A percentile compares a stretch with the other conserved stretches of the same genome.
phyloP scores from a whole-genome alignment of 371 early-diverging fungal species.

The Rhizopus delemar region DNA sequence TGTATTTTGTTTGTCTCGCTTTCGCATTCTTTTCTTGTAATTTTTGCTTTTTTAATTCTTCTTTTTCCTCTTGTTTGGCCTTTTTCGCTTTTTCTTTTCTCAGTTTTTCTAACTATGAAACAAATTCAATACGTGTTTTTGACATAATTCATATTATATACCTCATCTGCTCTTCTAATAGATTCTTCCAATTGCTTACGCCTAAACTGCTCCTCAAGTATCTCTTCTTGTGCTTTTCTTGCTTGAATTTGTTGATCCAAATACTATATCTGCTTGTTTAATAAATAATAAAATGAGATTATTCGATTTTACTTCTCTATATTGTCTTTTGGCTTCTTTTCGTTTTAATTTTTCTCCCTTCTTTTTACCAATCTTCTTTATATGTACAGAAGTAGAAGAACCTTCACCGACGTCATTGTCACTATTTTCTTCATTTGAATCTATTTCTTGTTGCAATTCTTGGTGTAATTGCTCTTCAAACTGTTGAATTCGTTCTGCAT shows the following conservation, averaged over 20 bases:
- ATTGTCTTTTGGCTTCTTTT: constrained; percentile 60
- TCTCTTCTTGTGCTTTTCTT: constrained; percentile 38
- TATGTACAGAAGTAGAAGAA: constrained; percentile 40
- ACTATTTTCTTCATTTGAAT: constrained; percentile 11
- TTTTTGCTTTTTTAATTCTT: constrained; percentile 27
- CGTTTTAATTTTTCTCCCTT: constrained; percentile 52
- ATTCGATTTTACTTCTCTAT: constrained; percentile 41
- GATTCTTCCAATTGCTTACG: constrained; percentile 39
- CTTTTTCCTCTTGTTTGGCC: constrained; percentile 37
- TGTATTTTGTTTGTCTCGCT: constrained; percentile 25
- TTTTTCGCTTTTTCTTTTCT: constrained; percentile 34
- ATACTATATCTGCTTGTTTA: constrained; percentile 19
- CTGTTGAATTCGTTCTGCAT: not conserved
- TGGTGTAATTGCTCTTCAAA: not conserved
- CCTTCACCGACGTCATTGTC: constrained; percentile 42
- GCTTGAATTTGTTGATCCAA: constrained; percentile 41
- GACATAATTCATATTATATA: not conserved
- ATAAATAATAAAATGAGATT: not conserved
- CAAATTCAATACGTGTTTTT: not conserved
- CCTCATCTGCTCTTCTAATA: constrained; percentile 38
- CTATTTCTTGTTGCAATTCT: constrained; percentile 16
- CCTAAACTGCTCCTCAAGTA: constrained; percentile 35
- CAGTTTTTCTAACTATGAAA: constrained; percentile 25
- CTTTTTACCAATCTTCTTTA: constrained; percentile 57
- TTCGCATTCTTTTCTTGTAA: constrained; percentile 38